Percentiles rank a stretch among this genome's conserved stretches.
Conservation (phyloP, 495 filamentous ascomycete genomes). For the Delitschia confertaspora region DNA sequence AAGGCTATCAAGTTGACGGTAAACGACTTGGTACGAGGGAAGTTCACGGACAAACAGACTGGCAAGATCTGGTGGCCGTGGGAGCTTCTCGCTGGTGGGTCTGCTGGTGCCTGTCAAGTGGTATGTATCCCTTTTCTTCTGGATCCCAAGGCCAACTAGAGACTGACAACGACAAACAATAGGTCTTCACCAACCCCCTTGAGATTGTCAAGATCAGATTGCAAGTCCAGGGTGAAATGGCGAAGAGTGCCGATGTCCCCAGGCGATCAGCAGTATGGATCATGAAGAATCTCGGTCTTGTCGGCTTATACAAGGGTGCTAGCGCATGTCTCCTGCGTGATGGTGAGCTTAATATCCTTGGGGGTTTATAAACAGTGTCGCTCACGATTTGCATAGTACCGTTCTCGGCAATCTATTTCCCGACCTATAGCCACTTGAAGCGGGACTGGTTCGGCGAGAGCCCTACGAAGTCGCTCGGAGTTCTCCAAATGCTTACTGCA, state of each 20-base stretch:
- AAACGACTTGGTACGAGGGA: constrained; percentile 79
- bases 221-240: constrained; percentile 92
- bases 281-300: constrained; percentile 85
- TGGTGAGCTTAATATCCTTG: constrained; percentile 27
- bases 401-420: constrained; percentile 98
- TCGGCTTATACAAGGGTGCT: constrained; percentile 96
- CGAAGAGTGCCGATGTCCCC: constrained; percentile 75
- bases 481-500: constrained; percentile 85
- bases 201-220: constrained; percentile 99
- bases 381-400: constrained; percentile 48
- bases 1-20: constrained; percentile 99
- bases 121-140: constrained; percentile 46
- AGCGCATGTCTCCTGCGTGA: constrained; percentile 90
- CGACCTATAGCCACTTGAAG: constrained; percentile 90
- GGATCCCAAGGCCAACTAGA: constrained; percentile 2
- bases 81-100: constrained; percentile 82
- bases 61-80: constrained; percentile 60
- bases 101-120: constrained; percentile 91
- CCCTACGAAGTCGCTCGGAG: constrained; percentile 78
- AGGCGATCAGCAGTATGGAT: constrained; percentile 96
- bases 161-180: constrained; percentile 4
- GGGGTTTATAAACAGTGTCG: background rate
- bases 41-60: constrained; percentile 65
- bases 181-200: constrained; percentile 94
- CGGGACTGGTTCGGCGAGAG: constrained; percentile 87